Evolutionary conservation across 306 rosid genomes (phyloP).

Genomic region (Amphicarpaea edgeworthii): DNA sequence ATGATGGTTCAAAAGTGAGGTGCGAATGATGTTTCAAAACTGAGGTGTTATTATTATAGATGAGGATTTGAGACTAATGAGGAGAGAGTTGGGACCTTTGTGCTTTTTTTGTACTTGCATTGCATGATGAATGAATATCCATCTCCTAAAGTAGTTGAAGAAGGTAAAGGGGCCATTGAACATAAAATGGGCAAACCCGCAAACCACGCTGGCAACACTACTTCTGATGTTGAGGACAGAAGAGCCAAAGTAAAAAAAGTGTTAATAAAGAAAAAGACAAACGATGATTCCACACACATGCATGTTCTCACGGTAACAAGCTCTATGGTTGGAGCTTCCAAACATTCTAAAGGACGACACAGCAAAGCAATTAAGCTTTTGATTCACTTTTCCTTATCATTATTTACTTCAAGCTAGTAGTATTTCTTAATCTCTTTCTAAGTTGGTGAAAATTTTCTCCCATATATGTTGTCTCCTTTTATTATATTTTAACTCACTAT

Average conservation of each 20-base stretch:
- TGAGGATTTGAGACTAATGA: slow-evolving; percentile 6
- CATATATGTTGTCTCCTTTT: not conserved
- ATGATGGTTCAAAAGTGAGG: too few relatives aligned
- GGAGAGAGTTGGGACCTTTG: slow-evolving; percentile 15
- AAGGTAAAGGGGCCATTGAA: slow-evolving; percentile 18
- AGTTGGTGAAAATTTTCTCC: not conserved
- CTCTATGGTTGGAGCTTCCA: not conserved
- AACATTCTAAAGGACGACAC: slow-evolving; percentile 34
- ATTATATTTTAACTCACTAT: not conserved
- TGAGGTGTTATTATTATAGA: not conserved
- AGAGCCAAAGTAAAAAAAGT: not conserved
- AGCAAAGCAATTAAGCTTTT: slow-evolving; percentile 14
- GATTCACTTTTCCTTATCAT: slow-evolving; percentile 5
- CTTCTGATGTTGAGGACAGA: slow-evolving; percentile 24
- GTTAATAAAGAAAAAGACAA: slow-evolving; percentile 35
- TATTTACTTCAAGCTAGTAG: not conserved
- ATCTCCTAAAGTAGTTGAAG: slow-evolving; percentile 9
- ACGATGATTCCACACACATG: slow-evolving; percentile 33
- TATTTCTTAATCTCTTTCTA: not conserved
- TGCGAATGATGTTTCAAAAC: slow-evolving; percentile 31
- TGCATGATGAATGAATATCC: not conserved
- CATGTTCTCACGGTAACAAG: slow-evolving; percentile 32
- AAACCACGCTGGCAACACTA: slow-evolving; percentile 32
- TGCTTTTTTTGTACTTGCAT: slow-evolving; percentile 45
- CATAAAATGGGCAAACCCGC: slow-evolving; percentile 35